These are phyloP conservation scores for Metschnikowia baotianmanensis DNA, from an alignment of 805 yeast species.

Conservation along the genomic window DNA sequence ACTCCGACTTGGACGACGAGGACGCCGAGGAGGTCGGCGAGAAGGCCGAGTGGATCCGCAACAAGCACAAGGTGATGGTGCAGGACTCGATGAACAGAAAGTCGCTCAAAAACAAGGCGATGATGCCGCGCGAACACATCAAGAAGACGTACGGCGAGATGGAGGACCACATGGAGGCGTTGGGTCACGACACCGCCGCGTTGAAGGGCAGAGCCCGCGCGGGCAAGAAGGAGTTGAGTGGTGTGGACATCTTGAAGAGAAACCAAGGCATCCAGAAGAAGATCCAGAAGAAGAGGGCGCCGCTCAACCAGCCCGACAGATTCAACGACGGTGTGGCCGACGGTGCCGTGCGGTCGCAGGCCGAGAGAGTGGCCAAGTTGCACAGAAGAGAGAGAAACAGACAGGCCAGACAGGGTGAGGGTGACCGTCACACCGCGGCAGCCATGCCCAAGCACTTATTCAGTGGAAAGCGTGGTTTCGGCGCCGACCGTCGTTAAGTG, in stretches of 20 bases:
- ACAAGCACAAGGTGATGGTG: constrained; percentile 91
- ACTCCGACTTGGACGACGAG: constrained; percentile 59
- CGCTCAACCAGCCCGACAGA: constrained; percentile 68
- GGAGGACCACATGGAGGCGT: constrained; percentile 84
- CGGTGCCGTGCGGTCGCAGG: constrained; percentile 75
- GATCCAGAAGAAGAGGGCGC: constrained; percentile 47
- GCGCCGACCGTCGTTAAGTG: constrained; percentile 81
- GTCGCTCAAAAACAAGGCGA: constrained; percentile 79
- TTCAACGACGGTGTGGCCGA: constrained; percentile 83
- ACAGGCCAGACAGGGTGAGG: constrained; percentile 91
- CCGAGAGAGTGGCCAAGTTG: constrained; percentile 81
- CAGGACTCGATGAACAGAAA: constrained; percentile 84
- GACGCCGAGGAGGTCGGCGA: constrained; percentile 55
- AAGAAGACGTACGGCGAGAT: constrained; percentile 71
- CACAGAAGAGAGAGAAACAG: constrained; percentile 94
- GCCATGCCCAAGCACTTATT: constrained; percentile 90
- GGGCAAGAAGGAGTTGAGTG: constrained; percentile 44
- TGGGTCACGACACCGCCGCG: constrained; percentile 82
- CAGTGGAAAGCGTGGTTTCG: constrained; percentile 95
- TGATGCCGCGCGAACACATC: constrained; percentile 87
- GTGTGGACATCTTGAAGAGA: constrained; percentile 77
- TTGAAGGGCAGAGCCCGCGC: constrained; percentile 44
- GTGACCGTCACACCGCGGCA: constrained; percentile 86
- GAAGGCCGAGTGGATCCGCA: constrained; percentile 94
- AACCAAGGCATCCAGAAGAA: constrained; percentile 43